Evolutionary conservation across 805 yeast genomes (phyloP), one percentile per base, ranked within the genome.

Genomic region (Grigorovia transvaalensis): DNA sequence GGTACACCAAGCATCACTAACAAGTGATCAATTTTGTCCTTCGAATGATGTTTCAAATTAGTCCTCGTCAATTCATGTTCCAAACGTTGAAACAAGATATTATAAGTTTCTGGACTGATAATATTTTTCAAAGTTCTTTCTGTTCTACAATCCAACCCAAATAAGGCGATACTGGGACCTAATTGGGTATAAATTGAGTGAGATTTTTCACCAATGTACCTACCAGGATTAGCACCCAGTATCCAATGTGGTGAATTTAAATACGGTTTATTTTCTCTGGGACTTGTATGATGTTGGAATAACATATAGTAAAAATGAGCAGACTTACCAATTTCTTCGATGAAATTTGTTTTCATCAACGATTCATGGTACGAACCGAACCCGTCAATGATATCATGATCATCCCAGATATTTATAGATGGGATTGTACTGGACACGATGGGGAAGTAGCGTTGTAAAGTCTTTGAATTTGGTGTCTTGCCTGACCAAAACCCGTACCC

Each of bases 301-400:
- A 93, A 67, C 85, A 89, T 77, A 68, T 93, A 91, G 69, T 85
- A 90, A 62, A 82, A 82, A 72, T 80, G 88, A 1, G 98, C 96
- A 12, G 79, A 69, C 54, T 76, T 76, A 9, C 98, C 98, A 35
- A 91, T 76, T 12, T 83, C 79, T 52, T 68, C 65, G 64, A 91
- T 87, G 9, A 87, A 77, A 1, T 80, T 81, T 43, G 81, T 78
- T 2, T 60, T 59, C 96, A 88, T 89, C 38, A 96, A 87, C 1
- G 67, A 52, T 57, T 88, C 85, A 48, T 75, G 74, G 66, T 91
- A 91, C 0, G 96, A 86, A 2, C 98, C 99, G 69, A 81, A 91
- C 2, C 98, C 99, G 64, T 91, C 99, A 58, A 93, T 90, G 50
- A 91, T 87, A 66, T 93, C 98, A 69, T 91, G 99, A 66, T 91